Conservation (phyloP, 345 rosid genomes). For the Reutealis trisperma region DNA sequence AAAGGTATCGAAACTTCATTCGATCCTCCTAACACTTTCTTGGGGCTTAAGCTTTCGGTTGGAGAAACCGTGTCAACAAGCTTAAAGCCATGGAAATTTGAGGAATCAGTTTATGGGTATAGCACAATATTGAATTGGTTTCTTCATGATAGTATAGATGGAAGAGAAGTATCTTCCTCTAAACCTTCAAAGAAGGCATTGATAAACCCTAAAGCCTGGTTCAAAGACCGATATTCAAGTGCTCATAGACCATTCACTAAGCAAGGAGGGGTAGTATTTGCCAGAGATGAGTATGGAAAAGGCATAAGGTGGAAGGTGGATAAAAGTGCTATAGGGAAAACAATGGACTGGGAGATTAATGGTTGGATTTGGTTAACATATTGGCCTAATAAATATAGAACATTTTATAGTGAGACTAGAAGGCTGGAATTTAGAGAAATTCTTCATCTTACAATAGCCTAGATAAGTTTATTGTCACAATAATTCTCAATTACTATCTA, state of each 20-base stretch:
- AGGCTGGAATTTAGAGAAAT: constrained; percentile 72
- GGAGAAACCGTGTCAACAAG: constrained; percentile 59
- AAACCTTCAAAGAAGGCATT: constrained; percentile 65
- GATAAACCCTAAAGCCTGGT: constrained; percentile 78
- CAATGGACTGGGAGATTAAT: constrained; percentile 77
- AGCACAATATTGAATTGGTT: constrained; percentile 71
- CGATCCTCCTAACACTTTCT: constrained; percentile 65
- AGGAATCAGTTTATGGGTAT: constrained; percentile 66
- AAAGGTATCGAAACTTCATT: constrained; percentile 57
- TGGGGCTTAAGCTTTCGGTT: constrained; percentile 60
- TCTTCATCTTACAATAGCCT: constrained; percentile 50
- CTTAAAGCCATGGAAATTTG: constrained; percentile 87
- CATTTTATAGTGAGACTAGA: constrained; percentile 72
- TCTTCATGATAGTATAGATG: constrained; percentile 77
- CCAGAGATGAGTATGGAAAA: constrained; percentile 78
- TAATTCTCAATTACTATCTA: too few relatives aligned
- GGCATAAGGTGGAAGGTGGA: constrained; percentile 74
- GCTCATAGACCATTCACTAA: constrained; percentile 72
- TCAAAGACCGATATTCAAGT: constrained; percentile 65
- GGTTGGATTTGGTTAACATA: constrained; percentile 91
- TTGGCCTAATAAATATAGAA: constrained; percentile 83
- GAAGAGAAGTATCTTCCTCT: constrained; percentile 77
- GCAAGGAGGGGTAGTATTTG: constrained; percentile 86
- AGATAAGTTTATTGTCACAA: neutral
- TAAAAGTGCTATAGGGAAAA: constrained; percentile 51